Conservation (phyloP, 2,329 filamentous ascomycete species). For the Aurifilum marmelostoma region DNA sequence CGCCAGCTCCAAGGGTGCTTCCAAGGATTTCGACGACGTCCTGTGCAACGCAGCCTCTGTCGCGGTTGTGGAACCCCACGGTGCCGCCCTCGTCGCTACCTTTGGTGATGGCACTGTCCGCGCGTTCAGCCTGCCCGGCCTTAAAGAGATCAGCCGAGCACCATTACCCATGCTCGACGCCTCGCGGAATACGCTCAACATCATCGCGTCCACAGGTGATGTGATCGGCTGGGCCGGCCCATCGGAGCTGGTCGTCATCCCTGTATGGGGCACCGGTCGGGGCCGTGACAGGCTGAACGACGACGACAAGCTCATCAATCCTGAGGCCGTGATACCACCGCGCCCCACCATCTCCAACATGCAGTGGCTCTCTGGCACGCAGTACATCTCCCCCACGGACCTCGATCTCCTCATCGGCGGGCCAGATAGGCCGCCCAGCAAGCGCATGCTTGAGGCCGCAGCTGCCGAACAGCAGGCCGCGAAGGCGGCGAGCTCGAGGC, state of each 20-base stretch:
- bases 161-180: slow-evolving; percentile 73
- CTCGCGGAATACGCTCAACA: slow-evolving; percentile 68
- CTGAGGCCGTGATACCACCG: slow-evolving; percentile 71
- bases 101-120: slow-evolving; percentile 82
- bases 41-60: slow-evolving; percentile 82
- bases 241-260: slow-evolving; percentile 80
- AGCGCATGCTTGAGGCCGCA: slow-evolving; percentile 82
- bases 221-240: slow-evolving; percentile 88
- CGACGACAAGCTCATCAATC: slow-evolving; percentile 79
- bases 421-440: slow-evolving; percentile 82
- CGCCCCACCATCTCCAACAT: slow-evolving; percentile 93
- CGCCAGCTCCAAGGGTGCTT: slow-evolving; percentile 82
- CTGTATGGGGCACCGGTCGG: slow-evolving; percentile 79
- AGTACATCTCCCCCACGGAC: slow-evolving; percentile 84
- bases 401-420: slow-evolving; percentile 91
- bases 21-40: slow-evolving; percentile 82
- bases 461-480: slow-evolving; percentile 69
- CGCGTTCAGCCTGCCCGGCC: slow-evolving; percentile 81
- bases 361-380: slow-evolving; percentile 95
- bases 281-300: slow-evolving; percentile 55
- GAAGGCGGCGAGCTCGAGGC: slow-evolving; percentile 41
- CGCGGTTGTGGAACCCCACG: slow-evolving; percentile 72
- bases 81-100: slow-evolving; percentile 78
- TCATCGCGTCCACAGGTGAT: slow-evolving; percentile 78
- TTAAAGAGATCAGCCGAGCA: slow-evolving; percentile 79